Evolutionary conservation across 352 stramenopile genomes (phyloP).

Genomic region (Globisporangium recalcitrans): DNA sequence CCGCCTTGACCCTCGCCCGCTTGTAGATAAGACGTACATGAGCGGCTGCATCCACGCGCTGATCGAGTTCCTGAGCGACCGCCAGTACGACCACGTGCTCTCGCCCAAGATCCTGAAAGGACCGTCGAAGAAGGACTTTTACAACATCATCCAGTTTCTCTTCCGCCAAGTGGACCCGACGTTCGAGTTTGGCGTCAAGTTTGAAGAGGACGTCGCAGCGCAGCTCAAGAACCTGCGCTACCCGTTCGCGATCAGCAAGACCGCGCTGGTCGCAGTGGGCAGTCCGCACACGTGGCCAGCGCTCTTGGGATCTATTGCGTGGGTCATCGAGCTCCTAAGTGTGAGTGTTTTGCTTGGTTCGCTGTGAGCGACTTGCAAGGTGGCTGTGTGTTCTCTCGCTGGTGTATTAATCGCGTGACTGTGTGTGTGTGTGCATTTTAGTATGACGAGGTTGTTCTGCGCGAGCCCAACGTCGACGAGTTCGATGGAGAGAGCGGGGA

Average conservation of each 20-base stretch:
- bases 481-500: slow-evolving; percentile 75
- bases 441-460: slow-evolving; percentile 84
- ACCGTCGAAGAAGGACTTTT: slow-evolving; percentile 96
- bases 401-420: neutral
- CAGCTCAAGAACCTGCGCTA: slow-evolving; percentile 87
- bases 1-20: slow-evolving; percentile 75
- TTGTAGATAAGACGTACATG: slow-evolving; percentile 91
- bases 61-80: slow-evolving; percentile 90
- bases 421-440: slow-evolving; percentile 18
- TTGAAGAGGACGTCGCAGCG: slow-evolving; percentile 69
- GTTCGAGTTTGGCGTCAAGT: slow-evolving; percentile 70
- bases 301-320: slow-evolving; percentile 94
- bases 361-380: neutral
- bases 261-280: slow-evolving; percentile 89
- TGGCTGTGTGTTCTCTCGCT: too few relatives aligned
- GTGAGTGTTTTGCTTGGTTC: slow-evolving; percentile 31
- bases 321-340: slow-evolving; percentile 94
- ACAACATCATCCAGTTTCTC: slow-evolving; percentile 96
- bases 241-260: slow-evolving; percentile 96
- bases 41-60: slow-evolving; percentile 89
- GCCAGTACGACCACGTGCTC: slow-evolving; percentile 91
- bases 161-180: slow-evolving; percentile 93
- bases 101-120: slow-evolving; percentile 87
- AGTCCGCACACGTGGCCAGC: slow-evolving; percentile 95
- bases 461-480: slow-evolving; percentile 47